A percentile compares a stretch with the other conserved stretches of the same genome.
phyloP scores from a whole-genome alignment of 139 green algal genomes.

The Chlamydomonas urium region DNA sequence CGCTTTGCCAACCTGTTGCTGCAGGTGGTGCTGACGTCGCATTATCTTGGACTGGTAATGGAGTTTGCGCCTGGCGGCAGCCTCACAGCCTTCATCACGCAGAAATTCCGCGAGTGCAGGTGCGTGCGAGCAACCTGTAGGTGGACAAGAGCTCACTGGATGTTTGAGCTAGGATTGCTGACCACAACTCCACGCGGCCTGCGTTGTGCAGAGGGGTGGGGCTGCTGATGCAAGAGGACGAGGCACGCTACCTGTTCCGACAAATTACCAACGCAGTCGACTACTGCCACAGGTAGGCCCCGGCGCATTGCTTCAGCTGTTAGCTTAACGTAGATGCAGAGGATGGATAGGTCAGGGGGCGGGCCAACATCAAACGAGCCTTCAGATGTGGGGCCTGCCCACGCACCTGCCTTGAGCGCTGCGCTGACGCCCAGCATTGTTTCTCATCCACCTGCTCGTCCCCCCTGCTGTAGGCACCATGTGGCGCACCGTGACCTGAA shows the following conservation, averaged over 20 bases:
- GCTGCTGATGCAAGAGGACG: conserved; percentile 54
- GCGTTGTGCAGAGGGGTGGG: conserved; percentile 18
- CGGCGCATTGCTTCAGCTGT: conserved; percentile 31
- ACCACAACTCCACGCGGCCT: neutral
- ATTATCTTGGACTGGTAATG: conserved; percentile 58
- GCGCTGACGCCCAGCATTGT: too few species aligned
- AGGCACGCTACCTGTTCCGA: conserved; percentile 62
- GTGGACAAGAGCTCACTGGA: neutral
- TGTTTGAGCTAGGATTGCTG: conserved; percentile 1
- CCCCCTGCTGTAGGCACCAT: too few species aligned
- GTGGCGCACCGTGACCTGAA: conserved; percentile 57
- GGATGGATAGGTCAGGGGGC: too few species aligned
- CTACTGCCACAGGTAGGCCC: conserved; percentile 84
- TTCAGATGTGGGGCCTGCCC: too few species aligned
- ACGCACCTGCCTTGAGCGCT: too few species aligned
- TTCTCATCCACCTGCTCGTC: too few species aligned
- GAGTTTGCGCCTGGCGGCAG: conserved; percentile 55
- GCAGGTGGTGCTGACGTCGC: conserved; percentile 47
- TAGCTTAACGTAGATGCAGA: neutral
- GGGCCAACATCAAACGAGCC: too few species aligned
- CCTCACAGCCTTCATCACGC: conserved; percentile 51
- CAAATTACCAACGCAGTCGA: conserved; percentile 82
- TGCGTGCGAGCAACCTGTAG: neutral
- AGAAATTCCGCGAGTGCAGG: conserved; percentile 33
- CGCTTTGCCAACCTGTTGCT: neutral